Percentiles rank a stretch among this genome's conserved stretches.
phyloP scores from a whole-genome alignment of 192 early-diverging fungal species.

The Backusella morwellensis region DNA sequence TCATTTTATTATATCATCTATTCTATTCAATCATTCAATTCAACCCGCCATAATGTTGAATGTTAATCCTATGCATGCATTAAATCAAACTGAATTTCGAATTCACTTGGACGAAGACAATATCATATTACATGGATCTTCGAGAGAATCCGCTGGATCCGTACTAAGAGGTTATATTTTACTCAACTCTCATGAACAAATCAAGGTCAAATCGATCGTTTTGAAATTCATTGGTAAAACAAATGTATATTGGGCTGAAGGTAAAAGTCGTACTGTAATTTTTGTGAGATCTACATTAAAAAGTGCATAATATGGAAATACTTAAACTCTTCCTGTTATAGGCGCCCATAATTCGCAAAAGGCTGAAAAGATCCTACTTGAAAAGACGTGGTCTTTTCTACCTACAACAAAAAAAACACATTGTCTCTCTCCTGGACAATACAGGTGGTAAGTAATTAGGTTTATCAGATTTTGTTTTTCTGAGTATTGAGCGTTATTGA shows the following conservation, averaged over 20 bases:
- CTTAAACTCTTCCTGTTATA: neutral
- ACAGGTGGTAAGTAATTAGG: slow-evolving; percentile 36
- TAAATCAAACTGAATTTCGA: slow-evolving; percentile 18
- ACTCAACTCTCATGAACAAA: slow-evolving; percentile 44
- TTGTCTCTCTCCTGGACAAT: slow-evolving; percentile 32
- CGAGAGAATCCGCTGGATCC: slow-evolving; percentile 41
- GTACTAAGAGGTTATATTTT: slow-evolving; percentile 52
- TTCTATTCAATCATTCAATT: neutral
- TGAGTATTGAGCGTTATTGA: neutral
- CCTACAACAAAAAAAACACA: slow-evolving; percentile 38
- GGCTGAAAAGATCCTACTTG: slow-evolving; percentile 37
- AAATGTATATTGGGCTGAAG: slow-evolving; percentile 49
- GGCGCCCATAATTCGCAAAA: slow-evolving; percentile 19
- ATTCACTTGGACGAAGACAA: slow-evolving; percentile 35
- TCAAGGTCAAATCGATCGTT: slow-evolving; percentile 47
- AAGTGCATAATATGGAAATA: neutral
- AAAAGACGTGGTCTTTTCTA: slow-evolving; percentile 56
- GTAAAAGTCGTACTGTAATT: slow-evolving; percentile 11
- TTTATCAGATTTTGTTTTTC: neutral
- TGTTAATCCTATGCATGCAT: slow-evolving; percentile 23
- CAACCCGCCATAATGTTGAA: slow-evolving; percentile 4
- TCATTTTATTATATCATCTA: neutral
- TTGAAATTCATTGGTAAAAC: slow-evolving; percentile 52
- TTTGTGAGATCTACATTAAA: neutral
- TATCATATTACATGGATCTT: slow-evolving; percentile 39